Evolutionary conservation across 805 yeast species (phyloP), one percentile per base, ranked within the genome.

Genomic region (Teunomyces gatunensis): DNA sequence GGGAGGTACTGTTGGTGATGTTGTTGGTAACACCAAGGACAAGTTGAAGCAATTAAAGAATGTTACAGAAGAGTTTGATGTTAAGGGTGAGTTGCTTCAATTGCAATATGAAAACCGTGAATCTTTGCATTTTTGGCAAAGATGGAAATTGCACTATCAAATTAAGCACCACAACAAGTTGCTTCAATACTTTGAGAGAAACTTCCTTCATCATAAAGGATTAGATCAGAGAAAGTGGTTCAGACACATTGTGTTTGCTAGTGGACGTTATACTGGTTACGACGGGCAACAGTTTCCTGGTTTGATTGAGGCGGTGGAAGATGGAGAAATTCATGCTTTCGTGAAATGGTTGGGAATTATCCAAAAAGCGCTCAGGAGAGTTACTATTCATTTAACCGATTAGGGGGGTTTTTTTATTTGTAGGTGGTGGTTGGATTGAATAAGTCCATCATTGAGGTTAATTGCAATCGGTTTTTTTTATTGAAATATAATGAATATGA

Each of bases 171-270:
- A 68, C 51, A 73, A 73, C 59, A 64, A 63, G 54, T 54, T 65
- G 37, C 52, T 64, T 44, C 71, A 71, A 51, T 73, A 76, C 47
- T 64, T 84, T 25, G 87, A 84, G 59, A 68, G 82, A 47, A 59
- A 79, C 56, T 83, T 83, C 55, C 58, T 83, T 25, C 61, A 74
- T 47, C 62, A 64, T 7, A 55, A 69, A 11, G 82, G 86, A 0
- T 65, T 83, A 28, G 55, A 66, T 27, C 71, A 71, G 29, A 69
- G 89, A 53, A 62, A 63, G 5, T 83, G 87, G 85, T 78, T 82
- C 70, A 83, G 75, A 58, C 89, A 85, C 63, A 68, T 82, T 23
- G 67, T 85, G 0, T 82, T 73, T 61, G 87, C 87, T 2, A 83
- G 88, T 6, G 77, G 81, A 42, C 67, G 78, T 50, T 66, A 54